Base-by-base conservation (phyloP, 2,329 filamentous ascomycete species). In the Cladosporium colombiae region DNA sequence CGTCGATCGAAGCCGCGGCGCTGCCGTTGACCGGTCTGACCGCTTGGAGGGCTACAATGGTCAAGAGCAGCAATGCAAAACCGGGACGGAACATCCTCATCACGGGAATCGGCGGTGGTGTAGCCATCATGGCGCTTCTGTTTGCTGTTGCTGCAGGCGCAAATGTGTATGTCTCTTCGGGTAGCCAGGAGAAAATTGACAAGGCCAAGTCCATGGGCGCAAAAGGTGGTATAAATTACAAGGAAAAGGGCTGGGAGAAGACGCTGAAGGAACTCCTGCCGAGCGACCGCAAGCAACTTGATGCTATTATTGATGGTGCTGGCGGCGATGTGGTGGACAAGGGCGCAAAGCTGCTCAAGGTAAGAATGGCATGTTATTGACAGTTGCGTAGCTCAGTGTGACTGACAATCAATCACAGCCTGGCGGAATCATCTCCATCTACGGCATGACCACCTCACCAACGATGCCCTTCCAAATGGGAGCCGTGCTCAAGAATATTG, bases 101-200 rank as follows among this genome's bases (percentile, higher is more conserved):
- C 50, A 97, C 94, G 5, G 94, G 94, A 0, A 96, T 98, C 77
- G 94, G 94, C 0, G 94, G 94, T 40, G 94, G 94, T 52, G 94
- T 97, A 0, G 94, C 94, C 37, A 81, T 97, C 64, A 89, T 91
- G 81, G 90, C 86, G 6, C 81, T 97, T 71, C 84, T 92, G 76
- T 96, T 96, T 78, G 93, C 87, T 13, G 87, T 89, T 14, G 92
- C 87, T 11, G 80, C 87, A 70, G 91, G 92, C 44, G 87, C 89
- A 72, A 87, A 89, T 76, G 90, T 94, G n/a, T 96, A 84, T 74
- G 92, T 97, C 64, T 94, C 89, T 1, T 92, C 89, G 64, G 88
- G 91, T 10, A 89, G 87, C 69, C 78, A 86, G 69, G 88, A 85
- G 72, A 97, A 97, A 84, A 86, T 98, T 67, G 83, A 86, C 57